phyloP scores from a whole-genome alignment of 2,329 filamentous ascomycete genomes.

The Diplocarpon mali region DNA sequence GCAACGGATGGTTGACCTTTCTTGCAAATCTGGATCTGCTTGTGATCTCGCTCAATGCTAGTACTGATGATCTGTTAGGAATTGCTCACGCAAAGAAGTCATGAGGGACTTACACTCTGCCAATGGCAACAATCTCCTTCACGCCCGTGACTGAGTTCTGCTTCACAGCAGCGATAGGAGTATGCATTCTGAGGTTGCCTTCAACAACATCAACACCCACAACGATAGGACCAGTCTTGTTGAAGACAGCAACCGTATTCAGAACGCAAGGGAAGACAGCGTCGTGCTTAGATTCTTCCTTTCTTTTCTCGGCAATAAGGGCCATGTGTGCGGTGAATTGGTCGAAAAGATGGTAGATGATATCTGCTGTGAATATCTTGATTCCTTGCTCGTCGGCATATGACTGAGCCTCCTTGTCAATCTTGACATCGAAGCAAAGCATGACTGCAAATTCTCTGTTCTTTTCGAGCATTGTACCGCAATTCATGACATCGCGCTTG shows the following conservation, averaged over 20 bases:
- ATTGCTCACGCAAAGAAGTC: not conserved
- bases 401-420: conserved; percentile 86
- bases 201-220: conserved; percentile 93
- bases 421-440: conserved; percentile 99
- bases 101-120: conserved; percentile 53
- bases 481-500: conserved; percentile 94
- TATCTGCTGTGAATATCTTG: conserved; percentile 97
- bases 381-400: conserved; percentile 92
- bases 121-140: conserved; percentile 76
- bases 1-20: conserved; percentile 95
- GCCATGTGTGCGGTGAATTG: conserved; percentile 93
- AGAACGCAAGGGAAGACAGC: conserved; percentile 97
- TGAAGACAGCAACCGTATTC: conserved; percentile 85
- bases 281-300: conserved; percentile 89
- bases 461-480: conserved; percentile 94
- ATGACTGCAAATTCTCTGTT: conserved; percentile 93
- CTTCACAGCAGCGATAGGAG: conserved; percentile 81
- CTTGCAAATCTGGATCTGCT: conserved; percentile 84
- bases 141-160: conserved; percentile 64
- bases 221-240: conserved; percentile 94
- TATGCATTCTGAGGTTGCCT: conserved; percentile 74
- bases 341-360: conserved; percentile 98
- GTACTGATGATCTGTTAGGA: conserved; percentile 44
- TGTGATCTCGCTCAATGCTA: conserved; percentile 95
- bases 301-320: conserved; percentile 75